Evolutionary conservation across 768 basidiomycete genomes (phyloP).

Genomic region (Agaricus subrufescens): DNA sequence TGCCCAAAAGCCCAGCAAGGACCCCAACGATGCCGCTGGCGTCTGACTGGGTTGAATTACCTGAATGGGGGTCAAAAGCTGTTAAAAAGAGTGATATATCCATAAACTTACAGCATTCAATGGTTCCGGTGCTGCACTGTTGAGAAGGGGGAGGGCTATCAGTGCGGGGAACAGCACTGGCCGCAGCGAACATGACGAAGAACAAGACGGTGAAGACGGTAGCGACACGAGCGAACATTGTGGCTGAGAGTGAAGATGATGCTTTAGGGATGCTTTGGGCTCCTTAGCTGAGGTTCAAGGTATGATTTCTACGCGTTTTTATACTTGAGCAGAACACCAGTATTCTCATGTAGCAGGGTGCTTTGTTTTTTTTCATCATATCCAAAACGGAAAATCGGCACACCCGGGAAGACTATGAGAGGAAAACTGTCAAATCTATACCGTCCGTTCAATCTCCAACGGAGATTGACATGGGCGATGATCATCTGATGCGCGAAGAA

Average conservation of each 20-base stretch:
- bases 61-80: not conserved
- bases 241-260: slow-evolving; percentile 6
- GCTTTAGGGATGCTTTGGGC: slow-evolving; percentile 10
- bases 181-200: slow-evolving; percentile 21
- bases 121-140: slow-evolving; percentile 22
- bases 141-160: slow-evolving; percentile 7
- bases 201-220: slow-evolving; percentile 18
- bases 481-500: too few species aligned
- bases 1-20: slow-evolving; percentile 28
- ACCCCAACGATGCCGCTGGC: slow-evolving; percentile 10
- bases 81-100: not conserved
- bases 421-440: too few species aligned
- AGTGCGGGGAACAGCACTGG: slow-evolving; percentile 20
- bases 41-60: slow-evolving; percentile 20
- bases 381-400: too few species aligned
- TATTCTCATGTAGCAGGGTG: too few species aligned
- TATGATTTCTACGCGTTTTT: too few species aligned
- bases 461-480: too few species aligned
- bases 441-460: too few species aligned
- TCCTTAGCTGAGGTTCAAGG: too few species aligned
- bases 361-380: too few species aligned
- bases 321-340: too few species aligned
- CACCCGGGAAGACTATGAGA: too few species aligned
- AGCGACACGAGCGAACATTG: slow-evolving; percentile 23
- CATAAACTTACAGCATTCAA: slow-evolving; percentile 19